phyloP scores from a whole-genome alignment of 805 yeast genomes.

The Candida germanica region DNA sequence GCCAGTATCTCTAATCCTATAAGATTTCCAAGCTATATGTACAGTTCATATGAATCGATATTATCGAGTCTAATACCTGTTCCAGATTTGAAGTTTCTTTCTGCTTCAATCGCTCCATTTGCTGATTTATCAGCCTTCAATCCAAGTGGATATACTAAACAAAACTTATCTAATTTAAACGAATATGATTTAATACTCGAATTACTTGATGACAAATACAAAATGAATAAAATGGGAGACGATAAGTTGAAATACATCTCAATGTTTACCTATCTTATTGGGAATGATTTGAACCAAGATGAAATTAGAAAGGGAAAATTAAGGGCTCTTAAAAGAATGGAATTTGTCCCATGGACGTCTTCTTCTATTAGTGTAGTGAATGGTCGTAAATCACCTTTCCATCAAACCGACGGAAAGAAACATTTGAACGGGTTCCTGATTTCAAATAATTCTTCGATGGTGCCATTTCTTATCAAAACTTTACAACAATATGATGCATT shows the following conservation, averaged over 20 bases:
- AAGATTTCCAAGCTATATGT: slow-evolving; percentile 89
- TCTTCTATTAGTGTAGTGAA: slow-evolving; percentile 74
- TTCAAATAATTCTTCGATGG: slow-evolving; percentile 76
- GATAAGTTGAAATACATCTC: slow-evolving; percentile 54
- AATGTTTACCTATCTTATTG: slow-evolving; percentile 61
- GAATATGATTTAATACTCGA: slow-evolving; percentile 86
- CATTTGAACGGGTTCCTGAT: slow-evolving; percentile 73
- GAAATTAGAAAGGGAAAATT: slow-evolving; percentile 69
- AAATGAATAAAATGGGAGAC: slow-evolving; percentile 56
- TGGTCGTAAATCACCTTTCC: slow-evolving; percentile 68
- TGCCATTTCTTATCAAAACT: slow-evolving; percentile 61
- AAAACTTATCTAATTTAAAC: slow-evolving; percentile 53
- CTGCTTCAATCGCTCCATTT: slow-evolving; percentile 40
- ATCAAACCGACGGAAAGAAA: slow-evolving; percentile 32
- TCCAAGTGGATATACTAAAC: background rate
- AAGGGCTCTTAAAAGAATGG: slow-evolving; percentile 62
- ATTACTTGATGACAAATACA: slow-evolving; percentile 70
- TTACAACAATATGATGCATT: slow-evolving; percentile 77
- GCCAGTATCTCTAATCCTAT: slow-evolving; percentile 83
- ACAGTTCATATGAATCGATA: slow-evolving; percentile 78
- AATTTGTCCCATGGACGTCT: slow-evolving; percentile 85
- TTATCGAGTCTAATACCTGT: slow-evolving; percentile 81
- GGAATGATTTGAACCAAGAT: slow-evolving; percentile 59
- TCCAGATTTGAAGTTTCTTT: slow-evolving; percentile 59
- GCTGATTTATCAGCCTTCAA: slow-evolving; percentile 52